Percentiles rank a stretch among this genome's conserved stretches.
These are phyloP conservation scores for Fagus crenata DNA, from an alignment of 306 rosid genomes.

Conservation along the genomic window DNA sequence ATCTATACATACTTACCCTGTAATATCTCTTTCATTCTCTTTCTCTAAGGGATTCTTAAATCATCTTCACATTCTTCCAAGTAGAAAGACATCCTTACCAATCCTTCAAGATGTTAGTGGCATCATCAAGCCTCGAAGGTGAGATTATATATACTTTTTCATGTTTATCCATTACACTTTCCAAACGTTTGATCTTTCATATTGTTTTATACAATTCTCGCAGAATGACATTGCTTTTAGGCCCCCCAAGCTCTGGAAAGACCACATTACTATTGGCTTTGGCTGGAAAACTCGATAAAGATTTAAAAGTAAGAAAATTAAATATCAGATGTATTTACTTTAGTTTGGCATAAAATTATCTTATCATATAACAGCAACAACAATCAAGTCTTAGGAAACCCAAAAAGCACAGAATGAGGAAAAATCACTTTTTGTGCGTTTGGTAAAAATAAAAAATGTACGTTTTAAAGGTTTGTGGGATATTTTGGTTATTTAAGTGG, in stretches of 20 bases:
- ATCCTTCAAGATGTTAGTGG: constrained; percentile 73
- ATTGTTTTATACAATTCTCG: constrained; percentile 1
- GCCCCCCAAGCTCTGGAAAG: constrained; percentile 89
- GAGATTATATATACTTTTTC: not conserved
- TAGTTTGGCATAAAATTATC: not conserved
- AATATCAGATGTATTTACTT: not conserved
- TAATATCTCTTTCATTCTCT: constrained; percentile 2
- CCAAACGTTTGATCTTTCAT: not conserved
- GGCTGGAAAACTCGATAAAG: constrained; percentile 66
- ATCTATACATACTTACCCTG: not conserved
- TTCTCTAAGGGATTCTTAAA: constrained; percentile 31
- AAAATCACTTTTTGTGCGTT: too few species aligned
- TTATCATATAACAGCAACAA: too few species aligned
- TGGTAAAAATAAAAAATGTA: too few species aligned
- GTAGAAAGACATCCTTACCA: constrained; percentile 37
- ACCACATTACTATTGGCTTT: constrained; percentile 70
- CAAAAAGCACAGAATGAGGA: too few species aligned
- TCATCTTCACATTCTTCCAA: constrained; percentile 34
- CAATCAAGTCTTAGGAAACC: too few species aligned
- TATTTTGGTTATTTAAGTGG: too few species aligned
- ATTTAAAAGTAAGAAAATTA: constrained; percentile 46
- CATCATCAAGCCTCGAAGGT: constrained; percentile 68
- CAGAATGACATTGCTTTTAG: constrained; percentile 73
- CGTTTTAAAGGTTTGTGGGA: too few species aligned
- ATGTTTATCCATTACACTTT: not conserved